phyloP scores from a whole-genome alignment of 176 grass and related monocot genomes.

The Pharus latifolius region DNA sequence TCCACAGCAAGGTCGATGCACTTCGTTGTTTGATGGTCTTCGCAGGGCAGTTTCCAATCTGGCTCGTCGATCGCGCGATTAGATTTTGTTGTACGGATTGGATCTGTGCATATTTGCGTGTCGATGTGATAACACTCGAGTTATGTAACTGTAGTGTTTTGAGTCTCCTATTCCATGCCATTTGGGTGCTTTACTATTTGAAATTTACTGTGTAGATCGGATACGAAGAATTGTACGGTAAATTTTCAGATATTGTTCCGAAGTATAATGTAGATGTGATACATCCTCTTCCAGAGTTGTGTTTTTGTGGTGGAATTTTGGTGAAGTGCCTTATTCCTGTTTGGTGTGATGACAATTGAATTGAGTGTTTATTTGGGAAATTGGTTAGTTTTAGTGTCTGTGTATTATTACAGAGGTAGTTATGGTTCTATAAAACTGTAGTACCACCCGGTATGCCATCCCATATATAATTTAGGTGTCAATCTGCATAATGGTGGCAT shows the following conservation, averaged over 20 bases:
- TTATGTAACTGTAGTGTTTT: neutral
- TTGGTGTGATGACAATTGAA: neutral
- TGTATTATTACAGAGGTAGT: neutral
- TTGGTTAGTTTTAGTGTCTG: neutral
- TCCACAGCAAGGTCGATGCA: neutral
- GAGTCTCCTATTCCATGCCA: neutral
- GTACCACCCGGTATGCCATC: too few relatives aligned
- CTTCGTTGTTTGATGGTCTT: neutral
- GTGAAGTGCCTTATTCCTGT: neutral
- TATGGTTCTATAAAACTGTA: too few relatives aligned
- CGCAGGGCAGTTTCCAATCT: neutral
- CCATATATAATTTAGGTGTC: too few relatives aligned
- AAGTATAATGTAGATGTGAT: neutral
- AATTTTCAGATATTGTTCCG: neutral
- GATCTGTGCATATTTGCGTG: neutral
- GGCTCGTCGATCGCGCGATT: neutral
- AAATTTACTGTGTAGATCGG: neutral
- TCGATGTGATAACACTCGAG: too few relatives aligned
- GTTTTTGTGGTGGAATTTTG: neutral
- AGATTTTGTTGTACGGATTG: neutral
- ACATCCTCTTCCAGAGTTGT: neutral
- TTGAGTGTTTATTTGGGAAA: neutral
- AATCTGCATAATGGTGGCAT: too few relatives aligned
- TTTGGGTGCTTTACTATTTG: neutral
- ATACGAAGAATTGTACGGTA: neutral